Percentiles rank a stretch among this genome's conserved stretches.
phyloP scores from a whole-genome alignment of 306 rosid species.

The Hylodesmum podocarpum region DNA sequence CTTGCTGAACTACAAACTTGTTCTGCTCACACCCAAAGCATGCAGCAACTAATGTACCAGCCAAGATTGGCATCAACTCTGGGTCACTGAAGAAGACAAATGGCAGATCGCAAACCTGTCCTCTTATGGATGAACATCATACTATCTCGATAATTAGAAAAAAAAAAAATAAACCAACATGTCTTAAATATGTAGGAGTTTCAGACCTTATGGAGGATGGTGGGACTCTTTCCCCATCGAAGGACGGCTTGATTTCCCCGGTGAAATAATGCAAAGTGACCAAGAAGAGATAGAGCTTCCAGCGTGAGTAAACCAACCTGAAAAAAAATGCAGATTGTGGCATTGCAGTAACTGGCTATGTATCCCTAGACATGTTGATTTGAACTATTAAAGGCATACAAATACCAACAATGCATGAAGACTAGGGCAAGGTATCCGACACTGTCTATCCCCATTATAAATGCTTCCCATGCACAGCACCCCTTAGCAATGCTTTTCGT shows the following conservation, averaged over 20 bases:
- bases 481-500: not conserved
- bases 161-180: constrained; percentile 9
- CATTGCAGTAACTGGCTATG: constrained; percentile 12
- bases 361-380: not conserved
- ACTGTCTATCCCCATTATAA: not conserved
- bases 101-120: constrained; percentile 94
- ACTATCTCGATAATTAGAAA: constrained; percentile 23
- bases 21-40: constrained; percentile 91
- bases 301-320: constrained; percentile 87
- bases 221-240: constrained; percentile 97
- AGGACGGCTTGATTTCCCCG: constrained; percentile 94
- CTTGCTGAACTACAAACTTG: constrained; percentile 90
- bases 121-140: constrained; percentile 43
- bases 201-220: constrained; percentile 91
- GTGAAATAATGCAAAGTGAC: constrained; percentile 92
- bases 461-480: constrained; percentile 15
- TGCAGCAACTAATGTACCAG: constrained; percentile 83
- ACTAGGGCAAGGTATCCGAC: constrained; percentile 15
- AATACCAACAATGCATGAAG: constrained; percentile 3
- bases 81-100: constrained; percentile 97
- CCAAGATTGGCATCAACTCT: constrained; percentile 94
- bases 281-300: constrained; percentile 80
- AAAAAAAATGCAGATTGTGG: constrained; percentile 26
- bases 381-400: not conserved
- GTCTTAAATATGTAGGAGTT: not conserved